A percentile compares a stretch with the other conserved stretches of the same genome.
These are phyloP conservation scores for Botrytis deweyae DNA, from an alignment of 2,329 filamentous ascomycete species.

Conservation along the genomic window DNA sequence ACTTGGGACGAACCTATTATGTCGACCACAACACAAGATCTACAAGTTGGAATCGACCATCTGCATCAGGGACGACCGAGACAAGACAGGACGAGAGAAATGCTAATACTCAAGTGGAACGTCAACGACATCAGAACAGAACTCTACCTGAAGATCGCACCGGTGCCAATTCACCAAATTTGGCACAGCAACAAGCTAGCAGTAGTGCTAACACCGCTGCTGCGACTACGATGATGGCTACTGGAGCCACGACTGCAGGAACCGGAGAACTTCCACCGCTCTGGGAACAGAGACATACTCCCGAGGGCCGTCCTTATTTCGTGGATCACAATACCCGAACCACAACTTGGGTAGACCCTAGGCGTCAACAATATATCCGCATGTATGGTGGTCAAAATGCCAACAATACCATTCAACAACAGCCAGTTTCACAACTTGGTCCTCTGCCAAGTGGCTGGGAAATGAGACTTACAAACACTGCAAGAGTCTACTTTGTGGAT, in stretches of 20 bases:
- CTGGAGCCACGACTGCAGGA: constrained; percentile 88
- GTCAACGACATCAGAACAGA: constrained; percentile 89
- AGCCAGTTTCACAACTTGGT: constrained; percentile 94
- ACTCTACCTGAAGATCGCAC: constrained; percentile 95
- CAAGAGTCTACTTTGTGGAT: constrained; percentile 96
- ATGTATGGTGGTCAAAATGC: constrained; percentile 93
- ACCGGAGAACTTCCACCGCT: constrained; percentile 92
- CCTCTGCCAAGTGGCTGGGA: constrained; percentile 97
- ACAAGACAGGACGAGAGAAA: constrained; percentile 79
- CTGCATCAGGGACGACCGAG: constrained; percentile 71
- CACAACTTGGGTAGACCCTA: constrained; percentile 97
- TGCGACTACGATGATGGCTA: constrained; percentile 85
- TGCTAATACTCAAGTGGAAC: constrained; percentile 88
- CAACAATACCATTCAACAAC: constrained; percentile 88
- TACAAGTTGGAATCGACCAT: constrained; percentile 93
- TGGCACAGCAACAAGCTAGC: constrained; percentile 51
- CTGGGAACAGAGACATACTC: constrained; percentile 95
- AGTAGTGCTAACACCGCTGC: constrained; percentile 45
- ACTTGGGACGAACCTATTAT: constrained; percentile 93
- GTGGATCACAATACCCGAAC: constrained; percentile 98
- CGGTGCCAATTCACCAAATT: constrained; percentile 84
- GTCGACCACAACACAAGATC: constrained; percentile 97
- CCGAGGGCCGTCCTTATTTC: constrained; percentile 93
- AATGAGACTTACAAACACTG: constrained; percentile 98
- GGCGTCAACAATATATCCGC: constrained; percentile 94